Evolutionary conservation across 441 rosid species (phyloP), one percentile per base, ranked within the genome.

Genomic region (Gossypium davidsonii): DNA sequence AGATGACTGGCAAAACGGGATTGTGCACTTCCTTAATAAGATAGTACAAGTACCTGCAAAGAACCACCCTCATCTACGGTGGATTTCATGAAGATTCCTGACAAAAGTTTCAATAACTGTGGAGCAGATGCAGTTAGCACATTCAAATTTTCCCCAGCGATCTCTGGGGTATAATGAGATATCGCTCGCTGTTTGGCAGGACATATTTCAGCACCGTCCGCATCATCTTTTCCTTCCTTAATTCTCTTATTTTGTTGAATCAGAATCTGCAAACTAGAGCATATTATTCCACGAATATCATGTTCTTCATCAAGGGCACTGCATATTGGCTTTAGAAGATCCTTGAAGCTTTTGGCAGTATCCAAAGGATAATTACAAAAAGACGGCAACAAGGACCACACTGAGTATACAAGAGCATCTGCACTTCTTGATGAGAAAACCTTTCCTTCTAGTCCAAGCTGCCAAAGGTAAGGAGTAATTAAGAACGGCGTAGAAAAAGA

Each of bases 311-410:
- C 79, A 65, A 94, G 90, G 73, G 84, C 89, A 77, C 53, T 77
- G 51, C 87, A 82, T 72, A 91, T 79, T 70, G 81, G 71, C 67
- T 57, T 57, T 78, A 84, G 76, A 52, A 92, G 86, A 77, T 88
- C 93, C 75, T 84, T 81, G 79, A 91, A 86, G 82, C 87, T 83
- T 77, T 91, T 89, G 79, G 89, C 85, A 37, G 94, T 92, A 78
- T 94, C 96, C 78, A 72, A 58, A 28, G 98, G 89, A 79, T 90
- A 91, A 71, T 90, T 89, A 86, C 97, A 91, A 87, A 92, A 94
- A 7, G 98, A 89, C 69, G 99, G 98, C 72, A 94, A 79, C 81
- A 94, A 85, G 49, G 98, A 90, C 96, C 99, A 92, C 72, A 94
- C 61, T 28, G 94, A 89, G 83, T 91, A 89, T 56, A 83, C 81